Conservation (phyloP, 31 red algal genomes). For the Porphyra umbilicalis region DNA sequence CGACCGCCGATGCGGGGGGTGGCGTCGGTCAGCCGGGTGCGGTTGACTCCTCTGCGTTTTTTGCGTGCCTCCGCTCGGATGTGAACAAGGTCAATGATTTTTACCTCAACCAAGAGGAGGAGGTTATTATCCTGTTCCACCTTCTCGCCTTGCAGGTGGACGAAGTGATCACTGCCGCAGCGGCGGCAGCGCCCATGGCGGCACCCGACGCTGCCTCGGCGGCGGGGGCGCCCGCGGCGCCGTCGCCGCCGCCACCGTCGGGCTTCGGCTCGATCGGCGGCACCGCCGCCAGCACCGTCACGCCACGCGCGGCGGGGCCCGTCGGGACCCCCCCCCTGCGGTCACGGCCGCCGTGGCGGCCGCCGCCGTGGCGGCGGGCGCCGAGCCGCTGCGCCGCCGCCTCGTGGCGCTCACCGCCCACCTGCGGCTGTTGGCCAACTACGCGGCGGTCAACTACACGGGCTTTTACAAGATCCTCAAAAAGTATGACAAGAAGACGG, state of each 20-base stretch:
- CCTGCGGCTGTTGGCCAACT: constrained; percentile 65
- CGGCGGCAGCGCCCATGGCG: constrained; percentile 7
- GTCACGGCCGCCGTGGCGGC: background rate
- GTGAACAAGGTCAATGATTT: constrained; percentile 97
- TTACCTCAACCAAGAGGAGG: constrained; percentile 91
- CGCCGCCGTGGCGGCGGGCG: constrained; percentile 6
- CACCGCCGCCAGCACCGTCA: no score
- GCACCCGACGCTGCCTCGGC: constrained; percentile 5
- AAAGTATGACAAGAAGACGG: constrained; percentile 97
- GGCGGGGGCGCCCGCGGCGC: constrained; percentile 9
- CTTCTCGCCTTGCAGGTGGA: constrained; percentile 26
- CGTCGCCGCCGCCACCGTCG: no score
- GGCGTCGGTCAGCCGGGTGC: background rate
- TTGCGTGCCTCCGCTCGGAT: constrained; percentile 44
- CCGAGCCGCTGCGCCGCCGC: constrained; percentile 29
- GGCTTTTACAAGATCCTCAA: constrained; percentile 96
- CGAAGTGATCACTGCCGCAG: constrained; percentile 25
- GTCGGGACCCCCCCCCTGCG: background rate
- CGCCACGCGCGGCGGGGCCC: no score
- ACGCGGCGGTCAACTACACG: constrained; percentile 85
- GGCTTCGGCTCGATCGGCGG: no score
- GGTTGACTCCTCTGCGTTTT: constrained; percentile 45
- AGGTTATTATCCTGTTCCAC: constrained; percentile 66
- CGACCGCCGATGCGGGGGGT: background rate
- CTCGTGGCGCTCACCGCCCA: constrained; percentile 70